Conservation (phyloP, 352 stramenopile species). For the Phytophthora litchii region DNA sequence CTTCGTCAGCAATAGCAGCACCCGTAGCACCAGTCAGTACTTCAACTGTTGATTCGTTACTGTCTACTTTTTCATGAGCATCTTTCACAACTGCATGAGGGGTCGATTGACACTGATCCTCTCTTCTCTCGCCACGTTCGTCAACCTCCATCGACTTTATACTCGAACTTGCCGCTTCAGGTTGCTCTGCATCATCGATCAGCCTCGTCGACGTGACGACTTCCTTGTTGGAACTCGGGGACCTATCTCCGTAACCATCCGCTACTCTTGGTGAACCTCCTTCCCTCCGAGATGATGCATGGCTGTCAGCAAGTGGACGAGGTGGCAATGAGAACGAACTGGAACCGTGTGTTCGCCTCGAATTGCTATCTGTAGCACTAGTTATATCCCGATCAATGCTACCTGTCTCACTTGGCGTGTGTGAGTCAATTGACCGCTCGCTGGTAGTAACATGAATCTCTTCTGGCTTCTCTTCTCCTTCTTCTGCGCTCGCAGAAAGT, state of each 20-base stretch:
- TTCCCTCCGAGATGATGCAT: constrained; percentile 33
- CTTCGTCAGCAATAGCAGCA: background rate
- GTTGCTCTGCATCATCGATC: constrained; percentile 3
- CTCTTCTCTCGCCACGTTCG: constrained; percentile 4
- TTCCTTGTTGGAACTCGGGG: background rate
- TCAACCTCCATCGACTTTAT: constrained; percentile 16
- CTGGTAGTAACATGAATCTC: constrained; percentile 27
- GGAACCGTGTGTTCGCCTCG: constrained; percentile 28
- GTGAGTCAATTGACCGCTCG: constrained; percentile 29
- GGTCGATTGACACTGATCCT: background rate
- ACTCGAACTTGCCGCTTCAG: constrained; percentile 1
- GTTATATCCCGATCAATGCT: constrained; percentile 31
- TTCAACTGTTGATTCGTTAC: constrained; percentile 4
- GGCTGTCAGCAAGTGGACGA: constrained; percentile 38
- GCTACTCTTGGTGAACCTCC: constrained; percentile 8
- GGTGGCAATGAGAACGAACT: constrained; percentile 36
- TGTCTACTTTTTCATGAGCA: constrained; percentile 4
- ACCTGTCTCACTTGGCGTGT: constrained; percentile 35
- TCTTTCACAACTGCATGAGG: constrained; percentile 9
- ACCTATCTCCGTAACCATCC: constrained; percentile 14
- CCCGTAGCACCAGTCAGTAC: background rate
- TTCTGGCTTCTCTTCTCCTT: constrained; percentile 51
- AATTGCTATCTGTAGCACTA: constrained; percentile 18
- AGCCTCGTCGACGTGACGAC: background rate
- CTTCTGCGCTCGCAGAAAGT: constrained; percentile 34